These are phyloP conservation scores for Cotoneaster glaucophyllus DNA, from an alignment of 306 rosid genomes.

Conservation along the genomic window DNA sequence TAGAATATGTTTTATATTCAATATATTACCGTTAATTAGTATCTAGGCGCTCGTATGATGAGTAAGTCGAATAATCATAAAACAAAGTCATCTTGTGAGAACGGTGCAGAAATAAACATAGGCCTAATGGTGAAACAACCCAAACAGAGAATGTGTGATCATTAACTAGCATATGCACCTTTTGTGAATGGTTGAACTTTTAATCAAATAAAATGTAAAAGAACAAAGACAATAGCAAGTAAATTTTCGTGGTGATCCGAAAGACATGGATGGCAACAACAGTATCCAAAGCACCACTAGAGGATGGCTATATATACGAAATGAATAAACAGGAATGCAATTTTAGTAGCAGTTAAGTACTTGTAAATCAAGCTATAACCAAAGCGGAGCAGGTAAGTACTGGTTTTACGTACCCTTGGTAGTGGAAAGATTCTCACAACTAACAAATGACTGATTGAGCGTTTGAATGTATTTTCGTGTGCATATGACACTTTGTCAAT, in stretches of 20 bases:
- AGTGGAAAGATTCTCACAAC: too few relatives aligned
- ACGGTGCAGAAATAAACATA: neutral
- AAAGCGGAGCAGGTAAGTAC: neutral
- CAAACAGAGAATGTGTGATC: neutral
- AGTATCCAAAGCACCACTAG: neutral
- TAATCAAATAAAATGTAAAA: neutral
- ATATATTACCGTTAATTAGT: slow-evolving; percentile 13
- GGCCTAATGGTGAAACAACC: neutral
- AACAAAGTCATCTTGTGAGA: neutral
- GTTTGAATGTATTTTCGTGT: accelerated
- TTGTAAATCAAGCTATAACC: neutral
- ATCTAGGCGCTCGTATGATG: neutral
- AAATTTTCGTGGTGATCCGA: neutral
- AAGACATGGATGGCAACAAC: neutral
- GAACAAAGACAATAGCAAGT: neutral
- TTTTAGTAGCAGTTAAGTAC: neutral
- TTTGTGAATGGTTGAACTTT: neutral
- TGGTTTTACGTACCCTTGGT: slow-evolving; percentile 46
- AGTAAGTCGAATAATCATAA: neutral
- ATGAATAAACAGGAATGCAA: neutral
- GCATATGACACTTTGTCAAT: too few relatives aligned
- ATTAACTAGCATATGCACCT: neutral
- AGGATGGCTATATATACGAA: neutral
- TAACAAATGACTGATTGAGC: too few relatives aligned
- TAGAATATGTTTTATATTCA: too few relatives aligned